A percentile compares a stretch with the other conserved stretches of the same genome.
These are phyloP conservation scores for Endocalyx cinctus DNA, from an alignment of 2,329 filamentous ascomycete genomes.

Conservation along the genomic window DNA sequence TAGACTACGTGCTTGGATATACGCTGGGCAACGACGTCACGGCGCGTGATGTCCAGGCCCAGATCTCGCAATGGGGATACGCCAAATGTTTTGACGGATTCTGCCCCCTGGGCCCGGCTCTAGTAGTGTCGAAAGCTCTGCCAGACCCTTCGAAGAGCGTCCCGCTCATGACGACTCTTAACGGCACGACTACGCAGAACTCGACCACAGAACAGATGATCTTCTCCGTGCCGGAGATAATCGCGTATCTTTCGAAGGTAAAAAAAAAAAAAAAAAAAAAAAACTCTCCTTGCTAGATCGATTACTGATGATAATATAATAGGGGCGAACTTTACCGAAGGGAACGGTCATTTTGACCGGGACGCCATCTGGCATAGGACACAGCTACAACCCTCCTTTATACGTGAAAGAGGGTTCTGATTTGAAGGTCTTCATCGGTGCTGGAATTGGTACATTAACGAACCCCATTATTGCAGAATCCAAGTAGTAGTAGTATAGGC, in stretches of 20 bases:
- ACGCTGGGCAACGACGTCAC: constrained; percentile 44
- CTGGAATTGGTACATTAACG: constrained; percentile 1
- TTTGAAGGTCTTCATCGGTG: constrained; percentile 4
- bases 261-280: no score
- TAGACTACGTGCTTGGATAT: constrained; percentile 41
- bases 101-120: constrained; percentile 40
- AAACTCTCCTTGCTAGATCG: no score
- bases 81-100: constrained; percentile 45
- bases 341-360: constrained; percentile 25
- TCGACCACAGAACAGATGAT: constrained; percentile 18
- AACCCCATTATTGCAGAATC: no score
- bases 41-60: constrained; percentile 38
- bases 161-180: constrained; percentile 14
- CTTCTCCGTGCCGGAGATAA: constrained; percentile 25
- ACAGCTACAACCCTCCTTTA: constrained; percentile 7
- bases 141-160: constrained; percentile 2
- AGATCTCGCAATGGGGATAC: constrained; percentile 44
- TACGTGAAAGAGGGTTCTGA: constrained; percentile 9
- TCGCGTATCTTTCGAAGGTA: constrained; percentile 18
- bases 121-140: constrained; percentile 16
- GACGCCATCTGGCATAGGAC: constrained; percentile 14
- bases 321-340: constrained; percentile 19
- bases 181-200: constrained; percentile 19
- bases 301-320: no score
- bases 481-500: no score